Percentiles rank a stretch among this genome's conserved stretches.
These are phyloP conservation scores for Salvia rosmarinus DNA, from an alignment of 257 asterid genomes.

Conservation along the genomic window DNA sequence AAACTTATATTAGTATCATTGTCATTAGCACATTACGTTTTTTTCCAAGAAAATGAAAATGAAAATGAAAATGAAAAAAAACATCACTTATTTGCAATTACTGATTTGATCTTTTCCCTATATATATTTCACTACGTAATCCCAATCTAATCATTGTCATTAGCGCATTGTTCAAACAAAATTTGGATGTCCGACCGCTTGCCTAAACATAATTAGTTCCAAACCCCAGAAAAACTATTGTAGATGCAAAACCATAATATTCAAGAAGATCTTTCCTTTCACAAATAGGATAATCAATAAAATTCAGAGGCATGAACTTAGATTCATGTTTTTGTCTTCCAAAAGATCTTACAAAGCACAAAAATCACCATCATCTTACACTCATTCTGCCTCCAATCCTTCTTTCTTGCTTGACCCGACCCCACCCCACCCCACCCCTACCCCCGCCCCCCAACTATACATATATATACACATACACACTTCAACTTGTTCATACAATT, in stretches of 20 bases:
- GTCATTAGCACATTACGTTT: too few relatives aligned
- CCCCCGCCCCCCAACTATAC: conserved; percentile 44
- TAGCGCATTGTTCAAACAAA: background rate
- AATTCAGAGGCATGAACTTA: conserved; percentile 37
- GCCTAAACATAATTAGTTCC: too few relatives aligned
- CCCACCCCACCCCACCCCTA: conserved; percentile 27
- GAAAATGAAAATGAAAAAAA: too few relatives aligned
- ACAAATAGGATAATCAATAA: background rate
- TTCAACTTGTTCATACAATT: background rate
- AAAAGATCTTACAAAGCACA: conserved; percentile 48
- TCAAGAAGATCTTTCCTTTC: background rate
- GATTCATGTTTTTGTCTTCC: conserved; percentile 53
- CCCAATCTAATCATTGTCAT: too few relatives aligned
- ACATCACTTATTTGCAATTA: too few relatives aligned
- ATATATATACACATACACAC: background rate
- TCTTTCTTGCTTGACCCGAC: conserved; percentile 42
- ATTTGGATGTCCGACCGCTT: too few relatives aligned
- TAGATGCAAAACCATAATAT: background rate
- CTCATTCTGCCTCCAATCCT: conserved; percentile 84
- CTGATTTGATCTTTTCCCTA: too few relatives aligned
- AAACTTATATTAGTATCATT: too few relatives aligned
- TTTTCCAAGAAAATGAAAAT: too few relatives aligned
- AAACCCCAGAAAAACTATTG: background rate
- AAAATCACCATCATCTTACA: conserved; percentile 68
- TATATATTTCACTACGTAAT: too few relatives aligned